A percentile compares a stretch with the other conserved stretches of the same genome.
These are phyloP conservation scores for Rutidosis leptorrhynchoides DNA, from an alignment of 129 eudicot species.

Conservation along the genomic window DNA sequence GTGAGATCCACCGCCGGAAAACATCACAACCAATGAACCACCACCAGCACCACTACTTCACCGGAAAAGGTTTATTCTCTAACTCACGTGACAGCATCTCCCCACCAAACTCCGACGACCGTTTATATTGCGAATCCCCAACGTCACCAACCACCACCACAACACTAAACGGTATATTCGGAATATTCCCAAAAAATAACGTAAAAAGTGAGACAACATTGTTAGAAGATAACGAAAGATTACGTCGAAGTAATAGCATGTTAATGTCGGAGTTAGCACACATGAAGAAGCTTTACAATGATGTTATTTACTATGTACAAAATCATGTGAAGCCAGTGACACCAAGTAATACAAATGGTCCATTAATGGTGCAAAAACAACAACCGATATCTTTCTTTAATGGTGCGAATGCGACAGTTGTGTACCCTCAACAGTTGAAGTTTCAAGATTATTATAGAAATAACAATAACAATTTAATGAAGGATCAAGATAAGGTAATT, in stretches of 20 bases:
- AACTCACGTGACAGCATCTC: constrained; percentile 67
- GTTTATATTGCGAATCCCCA: constrained; percentile 35
- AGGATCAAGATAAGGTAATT: constrained; percentile 24
- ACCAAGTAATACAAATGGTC: constrained; percentile 40
- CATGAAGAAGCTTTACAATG: constrained; percentile 86
- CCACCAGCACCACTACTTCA: constrained; percentile 41
- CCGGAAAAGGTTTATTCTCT: constrained; percentile 48
- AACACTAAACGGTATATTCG: constrained; percentile 15
- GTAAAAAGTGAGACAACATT: constrained; percentile 40
- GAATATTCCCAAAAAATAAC: constrained; percentile 10
- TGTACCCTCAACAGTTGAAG: constrained; percentile 23
- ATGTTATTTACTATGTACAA: constrained; percentile 86
- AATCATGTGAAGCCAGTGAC: constrained; percentile 87
- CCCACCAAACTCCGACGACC: constrained; percentile 81
- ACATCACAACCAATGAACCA: constrained; percentile 64
- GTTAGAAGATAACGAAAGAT: constrained; percentile 82
- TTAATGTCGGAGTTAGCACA: constrained; percentile 79
- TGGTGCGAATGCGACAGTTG: constrained; percentile 18
- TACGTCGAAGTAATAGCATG: constrained; percentile 77
- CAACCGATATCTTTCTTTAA: constrained; percentile 7
- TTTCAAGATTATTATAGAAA: constrained; percentile 2
- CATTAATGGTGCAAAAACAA: constrained; percentile 20
- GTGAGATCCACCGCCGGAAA: constrained; percentile 94
- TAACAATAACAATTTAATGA: constrained; percentile 17
- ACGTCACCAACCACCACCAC: constrained; percentile 45